Base-by-base conservation (phyloP, 805 yeast genomes). In the Myxozyma lipomycoides region DNA sequence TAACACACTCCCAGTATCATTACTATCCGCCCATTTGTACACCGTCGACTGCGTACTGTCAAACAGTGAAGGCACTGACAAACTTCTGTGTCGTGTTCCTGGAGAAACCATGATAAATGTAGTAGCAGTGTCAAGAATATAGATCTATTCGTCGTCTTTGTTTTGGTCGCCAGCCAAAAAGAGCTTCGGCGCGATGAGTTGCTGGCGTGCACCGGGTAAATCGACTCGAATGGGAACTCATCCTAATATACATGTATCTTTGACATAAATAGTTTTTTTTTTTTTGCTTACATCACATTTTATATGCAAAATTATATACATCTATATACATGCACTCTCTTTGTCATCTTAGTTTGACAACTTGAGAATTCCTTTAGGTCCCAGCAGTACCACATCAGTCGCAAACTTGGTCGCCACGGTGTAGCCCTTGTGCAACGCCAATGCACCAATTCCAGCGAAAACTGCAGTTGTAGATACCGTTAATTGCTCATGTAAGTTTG, bases 381-480 rank as follows among this genome's bases (percentile, higher is more conserved):
- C 58, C 2, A 30, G 45, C 43, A 53, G 34, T 21, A 53, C 21
- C 15, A 50, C 47, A 12, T 46, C 39, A 21, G 40, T 39, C n/a
- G 44, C 49, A 36, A 83, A 83, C 55, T 71, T 68, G 62, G 77
- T 80, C 6, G 85, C 85, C 5, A 62, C 72, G 4, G 59, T 48
- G 60, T 78, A 78, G n/a, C 90, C 91, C 58, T 81, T 79, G 43
- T 72, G 71, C 46, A 79, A 70, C 35, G 80, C 73, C 45, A 84
- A 77, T 1, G 87, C 88, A 6, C 90, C 90, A n/a, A 83, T 70
- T 55, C 84, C 69, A 2, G 89, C 83, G 58, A 71, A 70, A 49
- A 80, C 63, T 66, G 78, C 55, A 10, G 42, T 34, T 46, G 22
- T 25, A n/a, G 26, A 23, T 22, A 23, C 39, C 25, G 21, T n/a